Evolutionary conservation across 176 grass and related monocot genomes (phyloP).

Genomic region (Musa beccarii): DNA sequence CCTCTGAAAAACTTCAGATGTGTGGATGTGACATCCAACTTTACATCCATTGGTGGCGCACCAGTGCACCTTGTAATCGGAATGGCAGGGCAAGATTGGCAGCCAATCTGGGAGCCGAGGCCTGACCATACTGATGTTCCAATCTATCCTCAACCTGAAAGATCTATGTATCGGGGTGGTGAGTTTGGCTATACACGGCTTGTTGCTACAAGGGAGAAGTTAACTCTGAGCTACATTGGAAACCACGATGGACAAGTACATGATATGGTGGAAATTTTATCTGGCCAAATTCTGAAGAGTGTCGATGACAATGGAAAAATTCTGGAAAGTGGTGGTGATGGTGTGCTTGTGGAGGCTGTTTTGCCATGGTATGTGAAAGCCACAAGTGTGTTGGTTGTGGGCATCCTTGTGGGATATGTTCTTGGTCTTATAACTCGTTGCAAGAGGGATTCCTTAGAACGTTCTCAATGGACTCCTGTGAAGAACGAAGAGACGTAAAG

Average conservation of each 20-base stretch:
- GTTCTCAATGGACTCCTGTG: conserved; percentile 51
- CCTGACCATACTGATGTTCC: conserved; percentile 50
- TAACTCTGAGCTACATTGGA: conserved; percentile 57
- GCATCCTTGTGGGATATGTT: conserved; percentile 43
- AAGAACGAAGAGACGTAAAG: conserved; percentile 51
- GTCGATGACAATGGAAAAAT: neutral
- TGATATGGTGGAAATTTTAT: conserved; percentile 82
- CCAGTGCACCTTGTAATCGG: conserved; percentile 93
- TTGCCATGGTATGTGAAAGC: conserved; percentile 32
- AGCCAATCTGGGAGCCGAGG: conserved; percentile 71
- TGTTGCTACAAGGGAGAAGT: conserved; percentile 66
- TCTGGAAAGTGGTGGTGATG: neutral
- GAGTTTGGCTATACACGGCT: conserved; percentile 83
- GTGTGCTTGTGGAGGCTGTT: conserved; percentile 8
- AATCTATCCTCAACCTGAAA: conserved; percentile 63
- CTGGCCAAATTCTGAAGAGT: conserved; percentile 19
- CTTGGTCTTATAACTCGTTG: conserved; percentile 44
- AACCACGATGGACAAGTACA: conserved; percentile 93
- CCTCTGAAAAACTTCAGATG: conserved; percentile 71
- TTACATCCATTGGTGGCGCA: conserved; percentile 43
- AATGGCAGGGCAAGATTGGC: conserved; percentile 81
- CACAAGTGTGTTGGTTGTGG: conserved; percentile 26
- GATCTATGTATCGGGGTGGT: conserved; percentile 73
- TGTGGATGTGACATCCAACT: conserved; percentile 50
- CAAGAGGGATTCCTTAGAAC: conserved; percentile 40